Evolutionary conservation across 1,284 basidiomycete species (phyloP).

Genomic region (Puccinia coronata): DNA sequence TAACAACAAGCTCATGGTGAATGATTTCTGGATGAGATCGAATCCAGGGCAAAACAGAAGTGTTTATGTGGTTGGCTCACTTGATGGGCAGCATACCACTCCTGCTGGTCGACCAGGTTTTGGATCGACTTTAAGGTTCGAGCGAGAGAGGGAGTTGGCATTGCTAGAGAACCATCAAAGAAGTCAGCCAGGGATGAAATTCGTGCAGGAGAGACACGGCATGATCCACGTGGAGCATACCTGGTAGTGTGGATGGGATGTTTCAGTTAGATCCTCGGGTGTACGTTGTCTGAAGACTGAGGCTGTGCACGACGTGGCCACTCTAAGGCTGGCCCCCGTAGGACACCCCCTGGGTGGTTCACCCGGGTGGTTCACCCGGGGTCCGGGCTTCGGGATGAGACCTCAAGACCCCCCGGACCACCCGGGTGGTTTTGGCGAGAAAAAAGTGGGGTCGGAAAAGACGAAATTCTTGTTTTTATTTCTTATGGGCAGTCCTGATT

Average conservation of each 20-base stretch:
- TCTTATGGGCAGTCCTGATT: no score
- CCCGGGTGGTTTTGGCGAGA: no score
- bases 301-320: no score
- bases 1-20: not conserved
- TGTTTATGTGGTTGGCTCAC: not conserved
- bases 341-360: no score
- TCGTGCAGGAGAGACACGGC: not conserved
- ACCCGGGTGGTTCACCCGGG: no score
- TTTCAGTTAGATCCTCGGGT: not conserved
- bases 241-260: no score
- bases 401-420: no score
- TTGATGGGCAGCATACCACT: constrained; percentile 47
- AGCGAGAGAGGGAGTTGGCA: constrained; percentile 40
- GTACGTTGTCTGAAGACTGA: no score
- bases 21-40: not conserved
- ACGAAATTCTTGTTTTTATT: no score
- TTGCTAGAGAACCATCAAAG: not conserved
- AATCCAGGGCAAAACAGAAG: not conserved
- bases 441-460: no score
- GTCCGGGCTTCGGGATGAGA: no score
- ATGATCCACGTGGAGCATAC: not conserved
- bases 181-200: not conserved
- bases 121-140: constrained; percentile 40
- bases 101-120: constrained; percentile 33
- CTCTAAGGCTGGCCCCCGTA: no score